phyloP scores from a whole-genome alignment of 345 rosid genomes.

The Arabidopsis thaliana region TAIR10.1 NC_003070.9:5247001-5247500 shows the following conservation, averaged over 20 bases:
- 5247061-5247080: conserved; percentile 79
- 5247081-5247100: conserved; percentile 93
- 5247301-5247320: conserved; percentile 53
- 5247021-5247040: conserved; percentile 20
- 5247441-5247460: conserved; percentile 52
- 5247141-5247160: not conserved
- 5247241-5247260: conserved; percentile 46
- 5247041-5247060: conserved; percentile 27
- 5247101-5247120: conserved; percentile 92
- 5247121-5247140: conserved; percentile 37
- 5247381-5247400: conserved; percentile 47
- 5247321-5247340: conserved; percentile 46
- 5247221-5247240: conserved; percentile 53
- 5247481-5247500: conserved; percentile 63
- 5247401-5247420: conserved; percentile 52
- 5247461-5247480: conserved; percentile 62
- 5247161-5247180: conserved; percentile 22
- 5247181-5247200: conserved; percentile 47
- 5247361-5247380: conserved; percentile 52
- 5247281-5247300: conserved; percentile 53
- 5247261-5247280: conserved; percentile 49
- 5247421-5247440: conserved; percentile 47
- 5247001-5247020: conserved; percentile 30
- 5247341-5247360: conserved; percentile 43
- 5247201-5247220: conserved; percentile 66